A percentile compares a stretch with the other conserved stretches of the same genome.
These are phyloP conservation scores for Kodamaea neixiangensis DNA, from an alignment of 805 yeast genomes.

Conservation along the genomic window DNA sequence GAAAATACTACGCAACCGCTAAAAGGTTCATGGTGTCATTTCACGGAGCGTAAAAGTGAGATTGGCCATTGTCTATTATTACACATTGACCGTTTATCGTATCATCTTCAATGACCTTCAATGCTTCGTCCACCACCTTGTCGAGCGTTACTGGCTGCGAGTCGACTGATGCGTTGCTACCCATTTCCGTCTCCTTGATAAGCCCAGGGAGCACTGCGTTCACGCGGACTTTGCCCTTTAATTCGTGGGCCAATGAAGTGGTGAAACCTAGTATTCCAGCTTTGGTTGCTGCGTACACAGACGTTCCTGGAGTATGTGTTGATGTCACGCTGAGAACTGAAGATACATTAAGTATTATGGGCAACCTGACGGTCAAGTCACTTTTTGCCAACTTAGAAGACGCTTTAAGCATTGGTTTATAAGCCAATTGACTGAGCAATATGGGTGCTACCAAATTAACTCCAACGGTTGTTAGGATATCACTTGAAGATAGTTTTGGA, in stretches of 20 bases:
- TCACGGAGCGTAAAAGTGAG: neutral
- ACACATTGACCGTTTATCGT: conserved; percentile 27
- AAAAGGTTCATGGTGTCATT: neutral
- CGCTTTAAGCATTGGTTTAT: conserved; percentile 50
- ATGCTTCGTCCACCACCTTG: conserved; percentile 28
- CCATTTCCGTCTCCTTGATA: conserved; percentile 68
- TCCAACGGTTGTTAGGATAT: conserved; percentile 48
- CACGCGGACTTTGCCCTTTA: conserved; percentile 56
- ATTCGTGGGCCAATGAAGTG: conserved; percentile 57
- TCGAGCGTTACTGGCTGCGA: conserved; percentile 25
- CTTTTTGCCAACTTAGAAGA: conserved; percentile 12
- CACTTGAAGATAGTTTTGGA: conserved; percentile 38
- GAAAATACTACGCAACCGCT: neutral
- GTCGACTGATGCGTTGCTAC: conserved; percentile 29
- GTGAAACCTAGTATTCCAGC: conserved; percentile 70
- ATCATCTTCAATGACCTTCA: conserved; percentile 24
- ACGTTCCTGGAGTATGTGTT: conserved; percentile 50
- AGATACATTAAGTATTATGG: conserved; percentile 60
- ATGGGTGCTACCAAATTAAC: conserved; percentile 67
- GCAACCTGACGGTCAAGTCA: conserved; percentile 15
- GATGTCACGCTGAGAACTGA: conserved; percentile 56
- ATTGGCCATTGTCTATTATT: conserved; percentile 1
- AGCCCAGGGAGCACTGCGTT: conserved; percentile 72
- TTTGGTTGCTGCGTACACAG: conserved; percentile 70
- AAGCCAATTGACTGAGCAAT: conserved; percentile 52